These are phyloP conservation scores for Dendrocalamus sinicus DNA, from an alignment of 176 grass and related monocot genomes.

Conservation along the genomic window DNA sequence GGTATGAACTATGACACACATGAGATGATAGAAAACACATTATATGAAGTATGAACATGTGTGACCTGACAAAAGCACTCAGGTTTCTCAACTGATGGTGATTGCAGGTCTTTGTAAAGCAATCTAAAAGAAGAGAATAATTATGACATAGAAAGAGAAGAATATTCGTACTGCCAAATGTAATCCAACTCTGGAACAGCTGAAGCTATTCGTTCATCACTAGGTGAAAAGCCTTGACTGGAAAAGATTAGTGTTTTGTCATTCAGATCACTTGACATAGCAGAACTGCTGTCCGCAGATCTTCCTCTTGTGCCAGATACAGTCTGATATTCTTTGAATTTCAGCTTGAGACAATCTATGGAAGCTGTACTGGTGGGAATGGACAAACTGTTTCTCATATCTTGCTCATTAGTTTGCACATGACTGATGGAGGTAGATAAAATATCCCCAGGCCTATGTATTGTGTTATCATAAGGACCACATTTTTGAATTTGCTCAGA, in stretches of 20 bases:
- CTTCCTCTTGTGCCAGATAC: background rate
- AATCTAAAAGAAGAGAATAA: conserved; percentile 40
- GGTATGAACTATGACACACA: conserved; percentile 30
- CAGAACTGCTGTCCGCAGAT: background rate
- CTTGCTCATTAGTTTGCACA: conserved; percentile 9
- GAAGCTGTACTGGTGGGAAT: conserved; percentile 15
- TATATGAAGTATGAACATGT: background rate
- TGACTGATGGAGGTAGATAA: conserved; percentile 33
- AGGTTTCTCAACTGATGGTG: background rate
- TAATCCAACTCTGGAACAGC: conserved; percentile 71
- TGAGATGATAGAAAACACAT: conserved; percentile 5
- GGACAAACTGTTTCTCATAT: conserved; percentile 9
- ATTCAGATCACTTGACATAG: conserved; percentile 34
- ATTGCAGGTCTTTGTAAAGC: background rate
- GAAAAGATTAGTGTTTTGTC: conserved; percentile 18
- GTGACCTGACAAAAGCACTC: conserved; percentile 22
- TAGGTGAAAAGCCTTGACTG: conserved; percentile 40
- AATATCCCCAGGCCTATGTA: conserved; percentile 38
- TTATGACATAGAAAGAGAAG: conserved; percentile 18
- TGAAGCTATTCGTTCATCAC: conserved; percentile 52
- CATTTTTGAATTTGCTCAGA: conserved; percentile 43
- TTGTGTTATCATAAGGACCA: conserved; percentile 36
- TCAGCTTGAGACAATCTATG: conserved; percentile 25
- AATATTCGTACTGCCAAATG: conserved; percentile 87
- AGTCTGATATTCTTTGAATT: conserved; percentile 35